These are phyloP conservation scores for Cyclaneusma minus DNA, from an alignment of 2,329 filamentous ascomycete species.

Conservation along the genomic window DNA sequence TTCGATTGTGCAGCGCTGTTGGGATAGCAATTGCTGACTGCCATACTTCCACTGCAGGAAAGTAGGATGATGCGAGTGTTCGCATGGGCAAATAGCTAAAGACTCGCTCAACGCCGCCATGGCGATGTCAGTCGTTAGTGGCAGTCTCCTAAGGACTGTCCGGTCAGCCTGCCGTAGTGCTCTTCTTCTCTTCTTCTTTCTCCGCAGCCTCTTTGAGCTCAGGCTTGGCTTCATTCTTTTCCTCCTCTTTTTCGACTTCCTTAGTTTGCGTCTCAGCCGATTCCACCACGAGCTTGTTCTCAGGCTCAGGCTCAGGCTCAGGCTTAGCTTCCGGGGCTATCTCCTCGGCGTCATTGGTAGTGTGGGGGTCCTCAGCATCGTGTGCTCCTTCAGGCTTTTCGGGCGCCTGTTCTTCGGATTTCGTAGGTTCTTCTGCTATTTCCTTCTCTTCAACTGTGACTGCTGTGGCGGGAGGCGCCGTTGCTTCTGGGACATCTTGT, in stretches of 20 bases:
- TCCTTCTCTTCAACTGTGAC: slow-evolving; percentile 25
- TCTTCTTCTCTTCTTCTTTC: slow-evolving; percentile 5
- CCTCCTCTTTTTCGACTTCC: slow-evolving; percentile 11
- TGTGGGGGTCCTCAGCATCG: too few species aligned
- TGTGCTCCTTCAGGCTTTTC: slow-evolving; percentile 3
- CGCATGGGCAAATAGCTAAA: too few species aligned
- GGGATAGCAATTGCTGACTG: too few species aligned
- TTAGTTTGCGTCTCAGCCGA: slow-evolving; percentile 5
- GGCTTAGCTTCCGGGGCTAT: slow-evolving; percentile 5
- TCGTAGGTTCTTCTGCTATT: slow-evolving; percentile 14
- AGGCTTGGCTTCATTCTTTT: slow-evolving; percentile 10
- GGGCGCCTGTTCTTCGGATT: slow-evolving; percentile 11
- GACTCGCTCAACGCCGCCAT: too few species aligned
- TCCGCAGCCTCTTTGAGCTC: slow-evolving; percentile 3
- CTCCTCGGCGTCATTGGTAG: slow-evolving; percentile 5
- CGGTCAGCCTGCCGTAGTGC: too few species aligned
- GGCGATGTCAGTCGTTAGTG: too few species aligned
- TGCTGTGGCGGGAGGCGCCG: slow-evolving; percentile 24
- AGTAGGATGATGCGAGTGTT: too few species aligned
- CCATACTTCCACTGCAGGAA: too few species aligned
- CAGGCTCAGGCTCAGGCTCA: slow-evolving; percentile 14
- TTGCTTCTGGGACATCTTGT: slow-evolving; percentile 17
- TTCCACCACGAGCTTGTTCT: slow-evolving; percentile 5
- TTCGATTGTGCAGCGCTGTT: too few species aligned
- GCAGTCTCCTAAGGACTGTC: too few species aligned